These are phyloP conservation scores for Lumnitzera littorea DNA, from an alignment of 345 rosid genomes.

Conservation along the genomic window DNA sequence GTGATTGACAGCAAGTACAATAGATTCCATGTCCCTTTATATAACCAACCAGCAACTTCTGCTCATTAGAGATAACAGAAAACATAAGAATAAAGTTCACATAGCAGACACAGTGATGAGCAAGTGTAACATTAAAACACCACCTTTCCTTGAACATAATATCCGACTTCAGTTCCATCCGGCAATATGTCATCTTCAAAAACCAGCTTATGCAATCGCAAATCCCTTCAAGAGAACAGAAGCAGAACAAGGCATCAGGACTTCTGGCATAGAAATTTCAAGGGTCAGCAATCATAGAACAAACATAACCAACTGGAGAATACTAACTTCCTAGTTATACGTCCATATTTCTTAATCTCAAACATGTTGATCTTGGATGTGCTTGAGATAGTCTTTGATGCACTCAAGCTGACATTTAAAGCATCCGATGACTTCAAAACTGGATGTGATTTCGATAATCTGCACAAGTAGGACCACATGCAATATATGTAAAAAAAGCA, in stretches of 20 bases:
- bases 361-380: slow-evolving; percentile 29
- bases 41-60: slow-evolving; percentile 83
- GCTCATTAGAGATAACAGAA: slow-evolving; percentile 18
- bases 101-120: neutral
- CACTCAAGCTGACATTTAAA: slow-evolving; percentile 1
- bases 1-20: slow-evolving; percentile 73
- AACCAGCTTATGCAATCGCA: slow-evolving; percentile 76
- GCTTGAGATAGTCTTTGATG: slow-evolving; percentile 6
- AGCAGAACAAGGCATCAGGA: slow-evolving; percentile 10
- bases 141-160: slow-evolving; percentile 81
- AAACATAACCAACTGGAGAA: neutral
- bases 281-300: neutral
- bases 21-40: slow-evolving; percentile 75
- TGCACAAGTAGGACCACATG: slow-evolving; percentile 1
- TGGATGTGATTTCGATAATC: slow-evolving; percentile 1
- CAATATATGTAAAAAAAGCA: neutral
- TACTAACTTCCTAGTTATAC: slow-evolving; percentile 70
- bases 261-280: neutral
- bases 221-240: slow-evolving; percentile 44
- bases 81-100: neutral
- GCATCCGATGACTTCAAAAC: slow-evolving; percentile 8
- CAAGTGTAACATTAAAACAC: neutral
- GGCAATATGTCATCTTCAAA: slow-evolving; percentile 79
- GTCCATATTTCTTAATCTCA: slow-evolving; percentile 50
- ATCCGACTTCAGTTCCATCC: slow-evolving; percentile 88